These are phyloP conservation scores for Phytophthora fragariaefolia DNA, from an alignment of 352 stramenopile species.

Conservation along the genomic window DNA sequence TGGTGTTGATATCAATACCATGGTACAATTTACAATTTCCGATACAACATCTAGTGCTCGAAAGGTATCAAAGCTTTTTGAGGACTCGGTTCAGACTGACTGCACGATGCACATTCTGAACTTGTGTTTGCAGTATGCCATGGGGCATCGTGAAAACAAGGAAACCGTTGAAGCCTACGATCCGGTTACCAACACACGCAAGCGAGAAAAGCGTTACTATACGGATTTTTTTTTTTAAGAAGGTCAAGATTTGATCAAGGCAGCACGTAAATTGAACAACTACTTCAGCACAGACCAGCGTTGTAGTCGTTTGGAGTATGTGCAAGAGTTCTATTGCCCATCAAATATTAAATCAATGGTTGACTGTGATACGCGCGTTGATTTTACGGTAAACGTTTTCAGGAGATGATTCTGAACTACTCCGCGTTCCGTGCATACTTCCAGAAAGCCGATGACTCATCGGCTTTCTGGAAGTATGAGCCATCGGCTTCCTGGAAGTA, in stretches of 20 bases:
- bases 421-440: conserved; percentile 9
- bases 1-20: conserved; percentile 2
- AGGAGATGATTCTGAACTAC: background rate
- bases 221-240: background rate
- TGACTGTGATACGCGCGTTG: conserved; percentile 19
- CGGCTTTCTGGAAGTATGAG: conserved; percentile 6
- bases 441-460: conserved; percentile 2
- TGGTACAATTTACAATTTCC: conserved; percentile 5
- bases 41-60: background rate
- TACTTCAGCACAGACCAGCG: conserved; percentile 8
- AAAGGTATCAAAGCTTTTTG: conserved; percentile 11
- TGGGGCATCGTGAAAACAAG: conserved; percentile 6
- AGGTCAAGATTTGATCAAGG: background rate
- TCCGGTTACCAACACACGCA: background rate
- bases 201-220: background rate
- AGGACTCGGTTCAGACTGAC: background rate
- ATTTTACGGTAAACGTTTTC: conserved; percentile 11
- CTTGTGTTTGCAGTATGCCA: conserved; percentile 1
- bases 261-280: background rate
- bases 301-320: background rate
- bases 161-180: conserved; percentile 1
- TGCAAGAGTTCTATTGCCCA: conserved; percentile 3
- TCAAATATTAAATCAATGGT: background rate
- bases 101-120: conserved; percentile 8
- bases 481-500: conserved; percentile 12